Evolutionary conservation across 2,329 filamentous ascomycete species (phyloP).

Genomic region (Xylaria sp.): DNA sequence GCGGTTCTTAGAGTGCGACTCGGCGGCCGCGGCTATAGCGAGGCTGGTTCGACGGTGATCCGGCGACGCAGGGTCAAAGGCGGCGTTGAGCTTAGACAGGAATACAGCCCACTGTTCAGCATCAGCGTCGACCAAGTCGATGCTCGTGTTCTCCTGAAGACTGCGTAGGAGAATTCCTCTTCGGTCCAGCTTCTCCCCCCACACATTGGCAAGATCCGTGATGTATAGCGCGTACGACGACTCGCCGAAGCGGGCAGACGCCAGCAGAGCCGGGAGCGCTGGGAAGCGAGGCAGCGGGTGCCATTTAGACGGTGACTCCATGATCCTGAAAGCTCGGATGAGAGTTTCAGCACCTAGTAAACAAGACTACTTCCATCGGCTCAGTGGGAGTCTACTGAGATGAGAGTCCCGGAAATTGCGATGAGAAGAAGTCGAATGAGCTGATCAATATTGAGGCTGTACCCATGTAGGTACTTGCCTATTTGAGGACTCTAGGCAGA

Average conservation of each 20-base stretch:
- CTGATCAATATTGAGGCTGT: slow-evolving; percentile 9
- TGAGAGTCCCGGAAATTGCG: neutral
- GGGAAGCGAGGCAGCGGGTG: slow-evolving; percentile 59
- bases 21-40: slow-evolving; percentile 52
- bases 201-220: slow-evolving; percentile 79
- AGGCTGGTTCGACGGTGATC: slow-evolving; percentile 60
- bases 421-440: neutral
- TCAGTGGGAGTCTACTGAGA: neutral
- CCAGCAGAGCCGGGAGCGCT: slow-evolving; percentile 69
- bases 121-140: slow-evolving; percentile 75
- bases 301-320: slow-evolving; percentile 55
- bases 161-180: slow-evolving; percentile 72
- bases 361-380: neutral
- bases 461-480: neutral
- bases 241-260: slow-evolving; percentile 66
- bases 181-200: slow-evolving; percentile 73
- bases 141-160: slow-evolving; percentile 71
- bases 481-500: neutral
- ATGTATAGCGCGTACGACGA: slow-evolving; percentile 72
- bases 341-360: neutral
- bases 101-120: slow-evolving; percentile 74
- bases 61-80: slow-evolving; percentile 60
- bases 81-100: slow-evolving; percentile 68
- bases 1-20: slow-evolving; percentile 50
- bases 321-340: slow-evolving; percentile 12